Evolutionary conservation across 345 rosid genomes (phyloP).

Genomic region (Euphorbia lathyris): DNA sequence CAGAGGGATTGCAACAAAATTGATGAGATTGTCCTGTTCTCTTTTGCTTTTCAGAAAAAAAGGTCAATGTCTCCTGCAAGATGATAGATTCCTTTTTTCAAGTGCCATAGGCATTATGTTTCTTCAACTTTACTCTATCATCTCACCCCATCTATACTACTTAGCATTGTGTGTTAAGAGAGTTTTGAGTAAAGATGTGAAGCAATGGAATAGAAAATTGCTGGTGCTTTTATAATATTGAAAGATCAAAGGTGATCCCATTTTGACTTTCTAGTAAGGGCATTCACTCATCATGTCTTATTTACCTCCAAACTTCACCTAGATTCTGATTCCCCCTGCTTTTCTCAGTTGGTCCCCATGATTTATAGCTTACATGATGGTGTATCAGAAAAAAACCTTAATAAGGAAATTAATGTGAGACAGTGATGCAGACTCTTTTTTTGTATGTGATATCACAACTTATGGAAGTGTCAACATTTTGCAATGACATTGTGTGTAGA

Average conservation of each 20-base stretch:
- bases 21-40: not conserved
- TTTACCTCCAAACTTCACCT: not conserved
- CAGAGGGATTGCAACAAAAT: not conserved
- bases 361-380: no score
- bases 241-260: not conserved
- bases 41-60: no score
- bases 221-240: not conserved
- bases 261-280: not conserved
- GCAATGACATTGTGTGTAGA: slow-evolving; percentile 38
- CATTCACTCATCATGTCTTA: not conserved
- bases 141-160: not conserved
- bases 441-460: not conserved
- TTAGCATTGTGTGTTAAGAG: not conserved
- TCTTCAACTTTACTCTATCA: not conserved
- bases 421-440: not conserved
- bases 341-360: not conserved
- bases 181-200: not conserved
- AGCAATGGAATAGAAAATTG: not conserved
- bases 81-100: not conserved
- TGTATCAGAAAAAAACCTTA: not conserved
- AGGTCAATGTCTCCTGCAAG: not conserved
- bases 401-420: not conserved
- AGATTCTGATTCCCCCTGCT: not conserved
- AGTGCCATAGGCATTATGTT: not conserved
- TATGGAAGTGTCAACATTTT: not conserved